Evolutionary conservation across 768 basidiomycete species (phyloP), one percentile per base, ranked within the genome.

Genomic region (Mrakia hoshinonis): DNA sequence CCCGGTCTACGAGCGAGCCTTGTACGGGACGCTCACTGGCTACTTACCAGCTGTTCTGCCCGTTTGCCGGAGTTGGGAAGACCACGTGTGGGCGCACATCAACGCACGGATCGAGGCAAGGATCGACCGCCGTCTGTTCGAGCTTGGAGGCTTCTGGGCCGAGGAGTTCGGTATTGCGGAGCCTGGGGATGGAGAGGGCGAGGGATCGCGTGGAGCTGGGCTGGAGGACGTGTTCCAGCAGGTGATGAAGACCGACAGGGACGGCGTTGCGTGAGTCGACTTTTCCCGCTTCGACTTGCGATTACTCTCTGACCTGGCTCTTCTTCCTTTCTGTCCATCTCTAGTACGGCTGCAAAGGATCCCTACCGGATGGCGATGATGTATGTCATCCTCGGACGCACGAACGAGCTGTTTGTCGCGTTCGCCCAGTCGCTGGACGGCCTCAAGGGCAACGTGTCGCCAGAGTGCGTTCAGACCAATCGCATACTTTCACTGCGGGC

Each of bases 71-170:
- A 89, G 90, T 26, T 98, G 95, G 94, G 90, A 94, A 76, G 96
- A 99, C 76, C 88, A 94, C 77, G 82, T 98, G 0, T 99, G 96
- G 96, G 91, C 90, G 0, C 88, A 90, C 70, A 82, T 93, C 64
- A 87, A 87, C 75, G 83, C 91, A 62, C 81, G 91, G 48, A 88
- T 90, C 75, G 91, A 94, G 77, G 67, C 47, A 2, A 60, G 89
- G 72, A 85, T 89, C 77, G 87, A 86, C 55, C 83, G 82, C 38
- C 87, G 89, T 73, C 84, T 97, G 76, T 78, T 82, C 12, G 83
- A 84, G 48, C 77, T 91, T 7, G 82, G 83, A 12, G 85, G 88
- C 51, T 94, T 90, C 78, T 95, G 93, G 92, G 88, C 87, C 72
- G 83, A 81, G 36, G 90, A 91, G 69, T 86, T 89, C 3, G 81